Conservation (phyloP, 176 grass and related monocot genomes). For the Eleusine indica region DNA sequence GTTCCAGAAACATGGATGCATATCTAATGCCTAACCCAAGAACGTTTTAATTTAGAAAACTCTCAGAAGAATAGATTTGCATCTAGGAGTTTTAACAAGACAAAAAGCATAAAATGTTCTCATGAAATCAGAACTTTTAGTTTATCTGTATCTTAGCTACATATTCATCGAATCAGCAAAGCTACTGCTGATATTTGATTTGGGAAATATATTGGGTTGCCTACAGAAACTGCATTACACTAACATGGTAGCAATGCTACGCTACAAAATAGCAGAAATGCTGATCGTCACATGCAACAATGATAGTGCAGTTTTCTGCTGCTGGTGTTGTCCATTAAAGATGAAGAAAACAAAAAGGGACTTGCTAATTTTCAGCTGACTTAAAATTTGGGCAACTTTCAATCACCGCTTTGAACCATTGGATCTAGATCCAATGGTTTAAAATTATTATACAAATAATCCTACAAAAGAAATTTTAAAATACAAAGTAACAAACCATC, state of each 20-base stretch:
- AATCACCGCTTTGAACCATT: too few relatives aligned
- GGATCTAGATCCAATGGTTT: too few relatives aligned
- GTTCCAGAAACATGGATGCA: neutral
- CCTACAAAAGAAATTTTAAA: too few relatives aligned
- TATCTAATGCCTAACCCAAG: neutral
- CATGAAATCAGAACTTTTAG: neutral
- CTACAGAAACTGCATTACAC: constrained; percentile 22
- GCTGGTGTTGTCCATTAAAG: neutral
- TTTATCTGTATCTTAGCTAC: constrained; percentile 20
- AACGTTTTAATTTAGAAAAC: neutral
- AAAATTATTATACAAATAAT: too few relatives aligned
- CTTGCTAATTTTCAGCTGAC: too few relatives aligned
- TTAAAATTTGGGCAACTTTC: too few relatives aligned
- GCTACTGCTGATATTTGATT: neutral
- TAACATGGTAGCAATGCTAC: neutral
- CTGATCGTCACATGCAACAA: neutral
- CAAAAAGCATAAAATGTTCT: neutral
- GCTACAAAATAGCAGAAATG: neutral
- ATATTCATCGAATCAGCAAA: constrained; percentile 3
- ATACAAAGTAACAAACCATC: too few relatives aligned
- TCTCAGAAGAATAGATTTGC: neutral
- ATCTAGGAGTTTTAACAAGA: constrained; percentile 10
- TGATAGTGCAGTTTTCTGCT: constrained; percentile 15
- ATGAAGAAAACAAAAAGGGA: neutral
- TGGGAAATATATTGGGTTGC: neutral